phyloP scores from a whole-genome alignment of 176 grass and related monocot species.

The Oryza nivara region DNA sequence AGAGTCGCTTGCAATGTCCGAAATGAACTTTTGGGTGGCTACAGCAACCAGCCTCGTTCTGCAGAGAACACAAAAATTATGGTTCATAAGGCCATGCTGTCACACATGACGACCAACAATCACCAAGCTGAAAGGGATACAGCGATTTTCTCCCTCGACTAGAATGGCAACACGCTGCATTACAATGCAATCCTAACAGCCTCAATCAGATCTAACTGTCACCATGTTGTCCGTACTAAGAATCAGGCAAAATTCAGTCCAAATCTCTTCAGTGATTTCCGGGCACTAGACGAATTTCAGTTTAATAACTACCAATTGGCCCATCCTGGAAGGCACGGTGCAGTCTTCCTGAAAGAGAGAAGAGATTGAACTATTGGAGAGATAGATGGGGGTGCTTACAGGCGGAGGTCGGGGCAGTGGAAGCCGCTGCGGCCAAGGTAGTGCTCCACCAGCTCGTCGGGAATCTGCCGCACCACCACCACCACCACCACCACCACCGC shows the following conservation, averaged over 20 bases:
- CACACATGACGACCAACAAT: neutral
- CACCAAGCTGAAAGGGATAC: neutral
- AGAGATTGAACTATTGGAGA: neutral
- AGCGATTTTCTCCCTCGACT: neutral
- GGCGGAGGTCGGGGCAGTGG: constrained; percentile 86
- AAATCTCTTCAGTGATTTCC: neutral
- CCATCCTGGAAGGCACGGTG: neutral
- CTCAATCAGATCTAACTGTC: neutral
- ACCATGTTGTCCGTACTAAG: neutral
- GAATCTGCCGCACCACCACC: constrained; percentile 56
- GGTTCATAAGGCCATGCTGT: neutral
- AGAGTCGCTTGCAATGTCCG: constrained; percentile 88
- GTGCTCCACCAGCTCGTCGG: constrained; percentile 98
- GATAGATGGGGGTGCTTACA: constrained; percentile 53
- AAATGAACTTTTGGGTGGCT: constrained; percentile 95
- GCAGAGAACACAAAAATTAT: constrained; percentile 41
- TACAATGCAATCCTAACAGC: neutral
- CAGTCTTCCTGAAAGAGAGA: neutral
- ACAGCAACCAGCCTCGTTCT: constrained; percentile 93
- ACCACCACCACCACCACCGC: neutral
- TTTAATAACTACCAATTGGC: constrained; percentile 4
- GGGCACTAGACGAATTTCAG: neutral
- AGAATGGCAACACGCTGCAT: neutral
- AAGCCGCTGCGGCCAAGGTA: constrained; percentile 93
- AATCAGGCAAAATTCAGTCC: constrained; percentile 7